A percentile compares a stretch with the other conserved stretches of the same genome.
Conservation (phyloP, 2,329 filamentous ascomycete species). For the Penicillium frequentans region DNA sequence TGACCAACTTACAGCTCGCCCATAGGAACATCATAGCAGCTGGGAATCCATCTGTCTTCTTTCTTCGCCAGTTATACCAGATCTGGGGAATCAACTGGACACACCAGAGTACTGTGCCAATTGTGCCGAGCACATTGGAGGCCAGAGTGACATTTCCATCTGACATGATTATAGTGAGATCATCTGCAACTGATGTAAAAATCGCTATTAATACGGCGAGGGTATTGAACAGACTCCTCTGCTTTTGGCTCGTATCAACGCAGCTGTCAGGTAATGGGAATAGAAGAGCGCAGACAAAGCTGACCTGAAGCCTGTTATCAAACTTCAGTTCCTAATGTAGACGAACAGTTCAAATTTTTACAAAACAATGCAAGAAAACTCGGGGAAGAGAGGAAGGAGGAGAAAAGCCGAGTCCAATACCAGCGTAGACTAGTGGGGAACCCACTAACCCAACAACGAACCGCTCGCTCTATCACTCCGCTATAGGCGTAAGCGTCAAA, state of each 20-base stretch:
- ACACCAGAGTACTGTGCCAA: slow-evolving; percentile 44
- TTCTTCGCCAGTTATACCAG: slow-evolving; percentile 62
- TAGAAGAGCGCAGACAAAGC: background rate
- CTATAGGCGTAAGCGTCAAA: background rate
- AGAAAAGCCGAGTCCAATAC: background rate
- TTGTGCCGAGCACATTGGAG: slow-evolving; percentile 34
- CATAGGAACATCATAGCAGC: slow-evolving; percentile 63
- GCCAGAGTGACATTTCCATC: slow-evolving; percentile 7
- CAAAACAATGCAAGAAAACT: background rate
- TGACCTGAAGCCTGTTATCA: background rate
- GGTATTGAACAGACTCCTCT: too few relatives aligned
- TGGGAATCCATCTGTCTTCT: slow-evolving; percentile 63
- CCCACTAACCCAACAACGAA: background rate
- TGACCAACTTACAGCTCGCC: slow-evolving; percentile 50
- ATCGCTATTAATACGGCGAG: too few relatives aligned
- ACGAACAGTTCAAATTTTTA: background rate
- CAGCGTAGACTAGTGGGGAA: background rate
- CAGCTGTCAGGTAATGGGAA: background rate
- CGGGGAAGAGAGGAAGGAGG: background rate
- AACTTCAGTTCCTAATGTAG: background rate
- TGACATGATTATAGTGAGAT: background rate
- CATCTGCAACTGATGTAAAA: background rate
- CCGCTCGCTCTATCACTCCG: background rate
- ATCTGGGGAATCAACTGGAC: slow-evolving; percentile 49
- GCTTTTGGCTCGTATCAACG: background rate